phyloP scores from a whole-genome alignment of 352 stramenopile species.

The Albugo candida region DNA sequence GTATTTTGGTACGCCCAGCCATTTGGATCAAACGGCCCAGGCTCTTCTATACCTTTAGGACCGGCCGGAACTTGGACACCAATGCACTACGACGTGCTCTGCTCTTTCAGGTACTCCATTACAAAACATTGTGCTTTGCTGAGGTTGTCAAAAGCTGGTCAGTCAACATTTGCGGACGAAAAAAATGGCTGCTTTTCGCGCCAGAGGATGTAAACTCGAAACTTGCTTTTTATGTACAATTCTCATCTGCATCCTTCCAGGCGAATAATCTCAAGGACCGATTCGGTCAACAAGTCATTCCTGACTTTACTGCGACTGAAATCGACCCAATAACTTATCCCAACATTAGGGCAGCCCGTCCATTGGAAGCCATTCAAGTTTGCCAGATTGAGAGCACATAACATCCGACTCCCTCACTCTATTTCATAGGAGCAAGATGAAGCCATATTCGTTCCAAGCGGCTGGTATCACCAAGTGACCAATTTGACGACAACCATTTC shows the following conservation, averaged over 20 bases:
- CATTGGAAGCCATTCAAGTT: constrained; percentile 27
- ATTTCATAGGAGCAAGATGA: constrained; percentile 19
- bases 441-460: constrained; percentile 91
- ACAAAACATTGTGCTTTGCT: background rate
- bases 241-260: constrained; percentile 14
- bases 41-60: constrained; percentile 16
- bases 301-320: constrained; percentile 22
- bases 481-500: constrained; percentile 88
- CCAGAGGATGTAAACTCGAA: constrained; percentile 36
- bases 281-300: constrained; percentile 31
- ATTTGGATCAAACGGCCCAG: background rate
- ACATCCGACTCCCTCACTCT: background rate
- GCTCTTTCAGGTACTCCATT: constrained; percentile 74
- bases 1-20: constrained; percentile 69
- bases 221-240: background rate
- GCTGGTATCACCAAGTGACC: constrained; percentile 89
- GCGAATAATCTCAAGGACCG: constrained; percentile 55
- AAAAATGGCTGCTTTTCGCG: constrained; percentile 85
- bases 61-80: constrained; percentile 75
- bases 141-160: constrained; percentile 65
- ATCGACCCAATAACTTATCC: constrained; percentile 38
- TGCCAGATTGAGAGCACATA: background rate
- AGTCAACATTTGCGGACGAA: constrained; percentile 88
- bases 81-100: constrained; percentile 92
- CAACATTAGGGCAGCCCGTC: constrained; percentile 19